Percentiles rank a stretch among this genome's conserved stretches.
Evolutionary conservation across 2,329 filamentous ascomycete genomes (phyloP).

Genomic region (Trichoderma lentiforme): DNA sequence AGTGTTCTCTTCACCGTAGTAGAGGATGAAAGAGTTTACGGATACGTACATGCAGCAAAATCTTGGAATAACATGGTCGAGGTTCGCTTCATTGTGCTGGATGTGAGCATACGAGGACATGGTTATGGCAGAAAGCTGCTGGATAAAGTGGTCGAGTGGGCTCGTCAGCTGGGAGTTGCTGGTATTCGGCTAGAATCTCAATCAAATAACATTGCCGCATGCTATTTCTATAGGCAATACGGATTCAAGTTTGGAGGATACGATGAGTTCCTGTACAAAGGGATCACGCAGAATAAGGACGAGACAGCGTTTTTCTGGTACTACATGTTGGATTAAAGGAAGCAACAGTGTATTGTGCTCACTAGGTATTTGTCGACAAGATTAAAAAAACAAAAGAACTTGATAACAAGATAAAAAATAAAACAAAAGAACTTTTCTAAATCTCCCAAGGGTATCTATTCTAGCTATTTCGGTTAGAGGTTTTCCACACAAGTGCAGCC

Average conservation of each 20-base stretch:
- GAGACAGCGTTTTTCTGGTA: slow-evolving; percentile 23
- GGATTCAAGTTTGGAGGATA: slow-evolving; percentile 23
- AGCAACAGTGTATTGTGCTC: not conserved
- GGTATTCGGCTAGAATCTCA: slow-evolving; percentile 20
- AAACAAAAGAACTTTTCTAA: not conserved
- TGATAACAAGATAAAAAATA: not conserved
- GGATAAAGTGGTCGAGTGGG: slow-evolving; percentile 20
- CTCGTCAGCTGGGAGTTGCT: slow-evolving; percentile 14
- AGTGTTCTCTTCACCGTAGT: not conserved
- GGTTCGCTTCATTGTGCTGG: slow-evolving; percentile 20
- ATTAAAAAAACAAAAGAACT: not conserved
- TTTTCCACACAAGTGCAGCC: not conserved
- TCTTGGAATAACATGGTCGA: slow-evolving; percentile 23
- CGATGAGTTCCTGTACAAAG: slow-evolving; percentile 21
- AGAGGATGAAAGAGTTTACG: slow-evolving; percentile 8
- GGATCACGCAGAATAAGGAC: slow-evolving; percentile 10
- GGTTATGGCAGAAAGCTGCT: slow-evolving; percentile 19
- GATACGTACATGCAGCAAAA: slow-evolving; percentile 19
- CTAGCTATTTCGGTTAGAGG: not conserved
- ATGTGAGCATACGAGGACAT: slow-evolving; percentile 17
- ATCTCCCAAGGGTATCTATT: not conserved
- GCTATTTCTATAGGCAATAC: slow-evolving; percentile 20
- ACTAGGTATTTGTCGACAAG: no score
- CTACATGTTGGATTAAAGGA: not conserved
- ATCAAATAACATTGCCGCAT: slow-evolving; percentile 21